Conservation (phyloP, 2,329 filamentous ascomycete species). For the Xylariaceae sp. region DNA sequence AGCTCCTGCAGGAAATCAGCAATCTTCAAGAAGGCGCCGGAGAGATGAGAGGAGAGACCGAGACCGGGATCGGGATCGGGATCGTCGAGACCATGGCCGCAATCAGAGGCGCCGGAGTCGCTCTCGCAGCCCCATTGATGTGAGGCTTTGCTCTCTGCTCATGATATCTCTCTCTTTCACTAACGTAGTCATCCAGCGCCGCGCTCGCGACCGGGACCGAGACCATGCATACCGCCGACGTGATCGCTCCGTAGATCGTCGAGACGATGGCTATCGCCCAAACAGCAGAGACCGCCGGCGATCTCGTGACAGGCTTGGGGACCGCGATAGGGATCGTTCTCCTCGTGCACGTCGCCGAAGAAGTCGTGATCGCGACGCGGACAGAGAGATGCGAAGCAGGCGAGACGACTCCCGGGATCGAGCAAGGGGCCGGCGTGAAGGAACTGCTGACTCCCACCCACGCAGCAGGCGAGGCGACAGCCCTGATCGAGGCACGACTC, state of each 20-base stretch:
- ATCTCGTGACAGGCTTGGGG: conserved; percentile 52
- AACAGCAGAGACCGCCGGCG: conserved; percentile 55
- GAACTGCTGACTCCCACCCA: conserved; percentile 62
- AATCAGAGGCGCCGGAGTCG: conserved; percentile 41
- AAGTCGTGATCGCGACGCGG: conserved; percentile 51
- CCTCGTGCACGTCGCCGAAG: conserved; percentile 48
- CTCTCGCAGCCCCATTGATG: conserved; percentile 55
- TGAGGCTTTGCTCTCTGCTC: too few species aligned
- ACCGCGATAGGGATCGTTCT: conserved; percentile 46
- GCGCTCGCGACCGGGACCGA: conserved; percentile 45
- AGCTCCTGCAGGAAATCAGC: conserved; percentile 84
- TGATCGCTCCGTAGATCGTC: conserved; percentile 62
- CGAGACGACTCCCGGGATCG: conserved; percentile 68
- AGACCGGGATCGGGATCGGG: conserved; percentile 39
- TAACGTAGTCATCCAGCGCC: conserved; percentile 38
- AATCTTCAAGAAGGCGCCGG: conserved; percentile 61
- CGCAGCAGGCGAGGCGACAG: conserved; percentile 61
- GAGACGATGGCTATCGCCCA: conserved; percentile 53
- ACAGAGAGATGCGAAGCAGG: conserved; percentile 57
- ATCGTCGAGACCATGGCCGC: conserved; percentile 39
- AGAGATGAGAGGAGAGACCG: conserved; percentile 51
- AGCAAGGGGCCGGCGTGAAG: conserved; percentile 56
- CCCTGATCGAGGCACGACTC: conserved; percentile 43
- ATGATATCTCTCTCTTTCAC: too few species aligned
- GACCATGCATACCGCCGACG: conserved; percentile 56